Base-by-base conservation (phyloP, 495 filamentous ascomycete genomes). In the Aspergillus ellipticus region DNA sequence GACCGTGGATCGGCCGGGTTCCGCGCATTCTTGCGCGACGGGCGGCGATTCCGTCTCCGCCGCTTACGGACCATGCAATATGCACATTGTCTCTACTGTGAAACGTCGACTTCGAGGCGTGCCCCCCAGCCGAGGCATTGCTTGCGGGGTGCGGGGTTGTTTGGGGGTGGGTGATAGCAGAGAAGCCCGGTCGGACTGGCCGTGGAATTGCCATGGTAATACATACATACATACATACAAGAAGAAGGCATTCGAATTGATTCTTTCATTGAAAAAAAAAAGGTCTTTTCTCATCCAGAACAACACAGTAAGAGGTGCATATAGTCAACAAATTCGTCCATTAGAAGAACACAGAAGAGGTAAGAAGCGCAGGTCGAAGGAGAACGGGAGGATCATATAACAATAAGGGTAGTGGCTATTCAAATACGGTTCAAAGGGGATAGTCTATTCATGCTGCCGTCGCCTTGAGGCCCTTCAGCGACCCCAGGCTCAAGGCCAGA, bases 401-500 rank as follows among this genome's bases (percentile, higher is more conserved):
- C 48, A 57, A 41, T 53, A 50, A 41, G 60, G 55, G 49, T 62
- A 59, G 53, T 59, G 56, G 62, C 55, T 63, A 65, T 65, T 60
- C 59, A 61, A 58, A 56, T 60, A 55, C 51, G 52, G 35, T 45
- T 42, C 21, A 56, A 56, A 24, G 20, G 43, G 39, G 46, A 47
- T 57, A 62, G 55, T 73, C 58, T 53, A 69, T 70, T 77, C 59
- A 81, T 66, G 76, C 69, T 46, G 74, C 61, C 16, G 75, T 71
- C 21, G 73, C 79, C 63, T 93, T 94, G 59, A 99, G 76, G 4
- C 95, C 95, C 76, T 99, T 99, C 64, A 99, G 79, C 39, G 89
- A 93, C 16, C 95, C 95, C 54, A 99, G 77, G 70, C 92, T 96
- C 56, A 99, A 76, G 3, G 95, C 95, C 54, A 99, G 79, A 48